These are phyloP conservation scores for Naegleria fowleri DNA, from an alignment of 208 protist species.

Conservation along the genomic window DNA sequence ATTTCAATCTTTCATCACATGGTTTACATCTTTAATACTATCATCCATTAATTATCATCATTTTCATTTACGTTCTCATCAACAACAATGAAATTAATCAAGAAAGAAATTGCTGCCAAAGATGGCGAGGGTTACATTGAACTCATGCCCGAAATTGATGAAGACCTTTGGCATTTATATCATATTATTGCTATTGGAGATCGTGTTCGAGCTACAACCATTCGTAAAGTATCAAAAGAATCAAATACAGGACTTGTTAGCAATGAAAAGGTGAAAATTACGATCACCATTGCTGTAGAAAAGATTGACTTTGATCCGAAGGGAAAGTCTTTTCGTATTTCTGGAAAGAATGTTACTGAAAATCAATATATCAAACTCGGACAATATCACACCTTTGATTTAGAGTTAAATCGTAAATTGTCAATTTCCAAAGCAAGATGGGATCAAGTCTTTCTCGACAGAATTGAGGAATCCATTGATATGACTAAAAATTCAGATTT, in stretches of 20 bases:
- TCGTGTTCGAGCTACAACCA: conserved; percentile 45
- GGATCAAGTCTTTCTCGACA: conserved; percentile 62
- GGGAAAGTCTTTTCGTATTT: conserved; percentile 45
- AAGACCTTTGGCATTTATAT: conserved; percentile 95
- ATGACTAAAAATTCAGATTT: conserved; percentile 67
- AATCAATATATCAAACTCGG: conserved; percentile 80
- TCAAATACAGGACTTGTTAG: conserved; percentile 46
- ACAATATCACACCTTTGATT: conserved; percentile 76
- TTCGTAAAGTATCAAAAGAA: conserved; percentile 52
- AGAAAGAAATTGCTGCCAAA: conserved; percentile 38
- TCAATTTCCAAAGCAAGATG: conserved; percentile 79
- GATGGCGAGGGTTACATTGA: conserved; percentile 64
- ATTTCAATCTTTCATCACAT: too few relatives aligned
- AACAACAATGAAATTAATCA: too few relatives aligned
- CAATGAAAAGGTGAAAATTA: conserved; percentile 47
- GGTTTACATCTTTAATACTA: too few relatives aligned
- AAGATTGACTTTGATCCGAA: conserved; percentile 56
- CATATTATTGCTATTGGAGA: conserved; percentile 83
- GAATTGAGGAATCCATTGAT: conserved; percentile 50
- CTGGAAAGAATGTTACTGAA: conserved; percentile 72
- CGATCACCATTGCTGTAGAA: conserved; percentile 45
- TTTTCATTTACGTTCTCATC: too few relatives aligned
- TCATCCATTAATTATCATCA: too few relatives aligned
- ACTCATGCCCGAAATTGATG: conserved; percentile 72
- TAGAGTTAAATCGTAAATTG: conserved; percentile 79